These are phyloP conservation scores for Dioscorea alata DNA, from an alignment of 106 monocot genomes.

Conservation along the genomic window DNA sequence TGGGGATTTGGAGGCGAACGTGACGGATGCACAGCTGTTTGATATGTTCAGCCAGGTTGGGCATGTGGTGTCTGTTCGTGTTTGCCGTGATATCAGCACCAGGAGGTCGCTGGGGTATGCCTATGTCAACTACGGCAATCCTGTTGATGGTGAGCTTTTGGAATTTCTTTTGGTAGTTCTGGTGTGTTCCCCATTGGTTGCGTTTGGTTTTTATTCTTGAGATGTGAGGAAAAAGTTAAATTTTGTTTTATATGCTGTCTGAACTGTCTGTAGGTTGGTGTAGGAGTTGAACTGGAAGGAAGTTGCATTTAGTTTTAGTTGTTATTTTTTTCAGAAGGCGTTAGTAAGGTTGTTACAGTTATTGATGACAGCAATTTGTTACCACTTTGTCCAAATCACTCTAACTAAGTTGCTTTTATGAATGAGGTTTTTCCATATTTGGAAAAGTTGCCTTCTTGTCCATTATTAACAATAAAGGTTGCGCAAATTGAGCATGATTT, in stretches of 20 bases:
- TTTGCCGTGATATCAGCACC: conserved; percentile 69
- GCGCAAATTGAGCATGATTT: too few species aligned
- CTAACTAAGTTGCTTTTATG: too few species aligned
- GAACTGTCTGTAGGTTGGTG: too few species aligned
- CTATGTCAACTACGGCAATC: conserved; percentile 72
- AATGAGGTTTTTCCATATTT: too few species aligned
- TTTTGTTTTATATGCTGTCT: background rate
- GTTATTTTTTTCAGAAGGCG: too few species aligned
- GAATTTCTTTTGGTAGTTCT: background rate
- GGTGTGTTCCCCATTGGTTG: background rate
- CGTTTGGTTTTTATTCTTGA: background rate
- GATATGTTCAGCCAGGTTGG: conserved; percentile 69
- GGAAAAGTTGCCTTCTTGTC: too few species aligned
- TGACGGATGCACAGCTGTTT: conserved; percentile 74
- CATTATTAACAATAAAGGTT: too few species aligned
- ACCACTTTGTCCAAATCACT: too few species aligned
- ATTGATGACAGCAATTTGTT: too few species aligned
- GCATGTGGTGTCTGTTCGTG: conserved; percentile 68
- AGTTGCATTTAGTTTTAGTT: too few species aligned
- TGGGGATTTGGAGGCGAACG: conserved; percentile 66
- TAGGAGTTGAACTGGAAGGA: too few species aligned
- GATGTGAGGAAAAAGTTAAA: background rate
- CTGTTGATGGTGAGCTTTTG: conserved; percentile 54
- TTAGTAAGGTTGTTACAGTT: too few species aligned
- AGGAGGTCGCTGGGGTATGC: conserved; percentile 84